phyloP scores from a whole-genome alignment of 2,329 filamentous ascomycete species.

The Grosmannia huntii region DNA sequence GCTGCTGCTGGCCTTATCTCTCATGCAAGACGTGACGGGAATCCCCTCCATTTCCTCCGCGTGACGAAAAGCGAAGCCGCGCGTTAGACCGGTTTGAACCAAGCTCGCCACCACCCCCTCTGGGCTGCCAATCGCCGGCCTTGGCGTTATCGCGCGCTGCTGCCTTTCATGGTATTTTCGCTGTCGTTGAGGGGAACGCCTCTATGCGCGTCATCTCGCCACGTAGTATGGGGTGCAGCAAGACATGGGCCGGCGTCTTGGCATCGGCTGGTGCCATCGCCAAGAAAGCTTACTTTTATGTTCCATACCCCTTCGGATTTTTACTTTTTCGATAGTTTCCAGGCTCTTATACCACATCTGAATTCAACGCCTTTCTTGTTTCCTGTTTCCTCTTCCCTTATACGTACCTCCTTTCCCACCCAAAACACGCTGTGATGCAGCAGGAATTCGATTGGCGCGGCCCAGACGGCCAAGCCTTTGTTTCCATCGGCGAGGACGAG shows the following conservation, averaged over 20 bases:
- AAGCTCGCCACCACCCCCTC: no score
- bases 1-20: no score
- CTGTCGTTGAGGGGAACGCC: neutral
- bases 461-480: neutral
- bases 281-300: conserved; percentile 6
- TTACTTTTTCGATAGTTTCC: neutral
- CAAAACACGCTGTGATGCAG: neutral
- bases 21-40: no score
- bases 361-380: no score
- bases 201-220: neutral
- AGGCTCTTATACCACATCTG: neutral
- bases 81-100: no score
- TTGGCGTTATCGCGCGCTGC: conserved; percentile 9
- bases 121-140: conserved; percentile 8
- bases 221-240: neutral
- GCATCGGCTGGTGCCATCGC: conserved; percentile 6
- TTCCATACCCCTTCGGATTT: no score
- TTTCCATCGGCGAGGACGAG: conserved; percentile 3
- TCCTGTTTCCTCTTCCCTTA: neutral
- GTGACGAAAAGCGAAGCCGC: no score
- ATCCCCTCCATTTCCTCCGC: no score
- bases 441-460: neutral
- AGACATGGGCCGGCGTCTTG: neutral
- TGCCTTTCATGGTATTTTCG: no score
- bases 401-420: neutral